Conservation (phyloP, 306 rosid species). For the Luffa acutangula region DNA sequence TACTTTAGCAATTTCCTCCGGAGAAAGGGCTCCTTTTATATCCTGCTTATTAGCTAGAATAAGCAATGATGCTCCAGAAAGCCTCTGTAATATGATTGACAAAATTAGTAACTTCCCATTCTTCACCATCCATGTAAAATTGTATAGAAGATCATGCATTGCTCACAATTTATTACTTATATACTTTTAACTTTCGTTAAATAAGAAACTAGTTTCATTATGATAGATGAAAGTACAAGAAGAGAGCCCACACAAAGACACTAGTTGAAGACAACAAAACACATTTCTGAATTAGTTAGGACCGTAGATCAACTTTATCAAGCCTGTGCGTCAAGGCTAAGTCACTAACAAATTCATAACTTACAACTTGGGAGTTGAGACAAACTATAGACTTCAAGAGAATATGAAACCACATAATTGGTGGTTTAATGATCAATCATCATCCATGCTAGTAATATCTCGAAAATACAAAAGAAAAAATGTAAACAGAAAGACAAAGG, state of each 20-base stretch:
- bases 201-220: neutral
- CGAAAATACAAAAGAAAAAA: neutral
- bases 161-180: neutral
- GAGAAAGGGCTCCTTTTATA: slow-evolving; percentile 70
- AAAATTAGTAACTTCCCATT: neutral
- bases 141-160: neutral
- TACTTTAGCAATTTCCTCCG: slow-evolving; percentile 67
- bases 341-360: neutral
- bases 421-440: neutral
- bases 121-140: neutral
- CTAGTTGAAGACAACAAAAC: neutral
- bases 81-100: slow-evolving; percentile 40
- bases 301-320: neutral
- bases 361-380: neutral
- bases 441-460: neutral
- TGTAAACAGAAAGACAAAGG: neutral
- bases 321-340: neutral
- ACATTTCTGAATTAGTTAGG: neutral
- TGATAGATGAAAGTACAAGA: neutral
- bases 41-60: slow-evolving; percentile 93
- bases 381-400: neutral
- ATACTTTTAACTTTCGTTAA: neutral
- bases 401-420: neutral
- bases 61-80: slow-evolving; percentile 75
- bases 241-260: neutral